These are phyloP conservation scores for Castanea sativa DNA, from an alignment of 306 rosid species.

Conservation along the genomic window DNA sequence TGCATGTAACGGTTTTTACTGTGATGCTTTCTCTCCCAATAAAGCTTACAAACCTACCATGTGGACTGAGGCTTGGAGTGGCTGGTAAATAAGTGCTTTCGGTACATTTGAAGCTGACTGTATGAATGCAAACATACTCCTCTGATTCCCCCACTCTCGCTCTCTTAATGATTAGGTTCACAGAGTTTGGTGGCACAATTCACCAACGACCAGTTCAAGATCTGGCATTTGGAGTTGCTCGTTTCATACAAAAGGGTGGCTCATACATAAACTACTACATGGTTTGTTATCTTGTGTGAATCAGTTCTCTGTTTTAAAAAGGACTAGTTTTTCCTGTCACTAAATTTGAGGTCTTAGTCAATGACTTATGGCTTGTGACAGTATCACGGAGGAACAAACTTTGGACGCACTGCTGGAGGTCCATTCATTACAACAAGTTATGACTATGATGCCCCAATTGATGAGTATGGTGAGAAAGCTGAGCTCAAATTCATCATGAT, in stretches of 20 bases:
- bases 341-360: conserved; percentile 14
- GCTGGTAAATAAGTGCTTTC: conserved; percentile 61
- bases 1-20: conserved; percentile 89
- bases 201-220: conserved; percentile 84
- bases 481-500: neutral
- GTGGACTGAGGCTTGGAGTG: conserved; percentile 99
- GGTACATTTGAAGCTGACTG: conserved; percentile 3
- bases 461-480: conserved; percentile 77
- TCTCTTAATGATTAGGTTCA: conserved; percentile 49
- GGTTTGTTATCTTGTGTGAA: conserved; percentile 55
- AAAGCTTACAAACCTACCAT: conserved; percentile 86
- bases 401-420: conserved; percentile 96
- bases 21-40: conserved; percentile 85
- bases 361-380: conserved; percentile 35
- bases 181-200: conserved; percentile 84
- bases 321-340: conserved; percentile 1
- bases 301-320: neutral
- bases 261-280: conserved; percentile 82
- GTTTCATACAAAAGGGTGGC: conserved; percentile 87
- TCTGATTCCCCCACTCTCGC: conserved; percentile 10
- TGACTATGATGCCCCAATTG: conserved; percentile 95
- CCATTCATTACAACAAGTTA: conserved; percentile 93
- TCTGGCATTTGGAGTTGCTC: conserved; percentile 91
- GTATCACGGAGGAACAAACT: conserved; percentile 99
- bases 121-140: conserved; percentile 5